Evolutionary conservation across 257 asterid species (phyloP), one percentile per base, ranked within the genome.

Genomic region (Solanum bukasovii): DNA sequence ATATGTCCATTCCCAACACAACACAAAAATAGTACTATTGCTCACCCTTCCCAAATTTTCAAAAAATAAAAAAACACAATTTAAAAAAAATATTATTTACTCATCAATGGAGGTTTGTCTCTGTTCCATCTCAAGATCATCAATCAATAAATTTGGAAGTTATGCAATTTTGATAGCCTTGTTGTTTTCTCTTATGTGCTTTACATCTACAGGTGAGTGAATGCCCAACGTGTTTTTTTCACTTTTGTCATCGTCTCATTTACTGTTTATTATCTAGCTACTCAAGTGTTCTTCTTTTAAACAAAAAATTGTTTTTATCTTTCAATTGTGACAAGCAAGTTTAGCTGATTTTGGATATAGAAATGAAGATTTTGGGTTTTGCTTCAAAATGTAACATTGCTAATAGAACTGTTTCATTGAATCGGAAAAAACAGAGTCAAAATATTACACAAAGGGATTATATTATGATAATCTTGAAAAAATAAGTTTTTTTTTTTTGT

Each of bases 181-280:
- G 88, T 79, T 88, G 88, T 44, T 79, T 87, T 85, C 89, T 23
- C 86, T 87, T 68, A 70, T 89, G 74, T 52, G 86, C 86, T 56
- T 79, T 78, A 40, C 70, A 23, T 84, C 79, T 87, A 86, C 91
- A 89, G 90, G 92, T 89, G 72, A 87, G 85, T 87, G 65, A 63
- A 23, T 23, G 21, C 10, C 9, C 29, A 18, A 23, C 73, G 38
- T 44, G 37, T 72, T 25, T 71, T 61, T 63, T 16, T 29, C 31
- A 21, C 46, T 61, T 31, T 61, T 13, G 63, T 18, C n/a, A 23
- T 27, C 49, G 31, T 23, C 34, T 5, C 33, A 16, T 13, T 71
- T 14, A 4, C 8, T 23, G 37, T 11, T 29, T 21, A 63, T 13
- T 33, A 74, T 7, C 34, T 38, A 75, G 9, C 29, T 61, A 21